Conservation (phyloP, 495 filamentous ascomycete genomes). For the Podospora comata region DNA sequence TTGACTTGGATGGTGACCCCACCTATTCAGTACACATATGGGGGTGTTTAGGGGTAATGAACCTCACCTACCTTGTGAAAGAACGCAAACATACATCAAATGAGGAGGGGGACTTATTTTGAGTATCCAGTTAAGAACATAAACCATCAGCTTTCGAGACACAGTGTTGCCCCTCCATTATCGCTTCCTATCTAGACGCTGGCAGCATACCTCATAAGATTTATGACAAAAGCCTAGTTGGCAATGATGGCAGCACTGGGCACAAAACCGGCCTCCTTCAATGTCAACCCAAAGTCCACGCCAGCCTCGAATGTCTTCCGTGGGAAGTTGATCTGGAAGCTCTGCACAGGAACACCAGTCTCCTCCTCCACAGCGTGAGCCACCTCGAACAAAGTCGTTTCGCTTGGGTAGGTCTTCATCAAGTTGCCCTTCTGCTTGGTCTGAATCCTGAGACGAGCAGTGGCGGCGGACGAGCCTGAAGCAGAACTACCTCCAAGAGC, state of each 20-base stretch:
- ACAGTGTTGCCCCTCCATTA: neutral
- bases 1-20: neutral
- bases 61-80: no score
- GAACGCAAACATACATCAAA: no score
- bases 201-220: neutral
- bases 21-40: neutral
- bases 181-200: neutral
- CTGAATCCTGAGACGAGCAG: slow-evolving; percentile 80
- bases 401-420: slow-evolving; percentile 76
- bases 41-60: neutral
- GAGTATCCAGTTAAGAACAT: no score
- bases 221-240: slow-evolving; percentile 30
- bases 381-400: slow-evolving; percentile 92
- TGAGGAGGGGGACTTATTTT: no score
- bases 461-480: slow-evolving; percentile 42
- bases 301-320: slow-evolving; percentile 71
- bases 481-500: slow-evolving; percentile 34
- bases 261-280: slow-evolving; percentile 87
- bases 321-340: slow-evolving; percentile 83
- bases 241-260: slow-evolving; percentile 86
- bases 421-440: slow-evolving; percentile 64
- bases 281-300: slow-evolving; percentile 80
- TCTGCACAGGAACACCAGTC: slow-evolving; percentile 55
- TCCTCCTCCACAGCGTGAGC: slow-evolving; percentile 67
- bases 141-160: no score